Evolutionary conservation across 2,329 filamentous ascomycete genomes (phyloP), one percentile per base, ranked within the genome.

Genomic region (Diplocarpon mali): DNA sequence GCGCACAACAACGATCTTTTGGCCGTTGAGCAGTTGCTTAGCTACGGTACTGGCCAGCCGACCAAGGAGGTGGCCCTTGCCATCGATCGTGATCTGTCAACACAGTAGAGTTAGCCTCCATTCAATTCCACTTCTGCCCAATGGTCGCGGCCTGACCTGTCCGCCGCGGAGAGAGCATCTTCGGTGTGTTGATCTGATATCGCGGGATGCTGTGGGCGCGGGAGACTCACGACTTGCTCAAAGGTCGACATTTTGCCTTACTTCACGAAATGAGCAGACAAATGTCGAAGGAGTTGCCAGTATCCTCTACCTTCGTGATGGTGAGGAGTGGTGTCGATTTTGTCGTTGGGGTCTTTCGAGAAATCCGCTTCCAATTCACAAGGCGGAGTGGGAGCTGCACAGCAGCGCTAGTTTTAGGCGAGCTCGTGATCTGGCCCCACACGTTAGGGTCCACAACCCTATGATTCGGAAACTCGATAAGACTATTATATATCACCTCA

Each of bases 11-110:
- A 96, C 90, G 69, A 98, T 93, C 85, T 96, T 96, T 78, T 96
- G 90, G 69, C 90, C 90, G 73, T 83, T 93, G 64, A 96, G 85
- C 67, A 96, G 83, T 79, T 96, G 90, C 85, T 96, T 96, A 70
- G 90, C 90, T 67, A 96, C 88, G 68, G 88, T 95, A 70, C 82
- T 88, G 75, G 90, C 90, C 70, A 98, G 83, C 72, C 92, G 90
- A 78, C 92, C 92, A 72, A 98, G 88, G 70, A 98, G 85, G 76
- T 98, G 92, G 75, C 92, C 92, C 83, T 98, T 98, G 86, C 89
- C 92, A 83, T 98, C 92, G 70, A 98, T 94, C 76, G 95, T 85
- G 76, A 95, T 83, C 88, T 95, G 56, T 59, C 48, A 30, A 60
- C 45, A 51, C 37, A 49, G 51, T 57, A 57, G 63, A 57, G 66